Conservation (phyloP, 1,284 basidiomycete species). For the Malassezia pachydermatis region DNA sequence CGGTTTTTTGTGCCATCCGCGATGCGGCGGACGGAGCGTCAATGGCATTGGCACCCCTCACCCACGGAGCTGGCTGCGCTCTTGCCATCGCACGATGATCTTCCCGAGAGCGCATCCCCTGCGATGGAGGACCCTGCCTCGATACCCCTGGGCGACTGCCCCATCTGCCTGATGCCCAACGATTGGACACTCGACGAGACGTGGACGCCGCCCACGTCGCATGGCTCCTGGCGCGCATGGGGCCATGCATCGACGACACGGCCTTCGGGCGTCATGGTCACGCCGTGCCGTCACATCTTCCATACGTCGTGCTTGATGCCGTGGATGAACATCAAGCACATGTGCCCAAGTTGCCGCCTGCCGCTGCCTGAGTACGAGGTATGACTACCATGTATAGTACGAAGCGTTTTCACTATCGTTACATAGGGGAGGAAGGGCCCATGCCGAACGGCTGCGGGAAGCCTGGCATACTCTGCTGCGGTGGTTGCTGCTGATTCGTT, state of each 20-base stretch:
- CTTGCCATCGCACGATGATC: not conserved
- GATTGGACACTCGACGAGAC: conserved; percentile 8
- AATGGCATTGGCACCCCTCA: conserved; percentile 46
- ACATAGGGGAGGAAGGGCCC: conserved; percentile 5
- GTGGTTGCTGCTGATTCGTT: conserved; percentile 15
- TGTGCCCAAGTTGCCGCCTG: conserved; percentile 20
- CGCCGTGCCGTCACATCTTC: conserved; percentile 20
- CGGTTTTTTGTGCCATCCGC: conserved; percentile 13
- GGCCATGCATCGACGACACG: not conserved
- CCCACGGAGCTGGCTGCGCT: conserved; percentile 15
- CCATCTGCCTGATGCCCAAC: conserved; percentile 43
- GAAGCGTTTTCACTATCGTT: not conserved
- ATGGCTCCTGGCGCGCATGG: not conserved
- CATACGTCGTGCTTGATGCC: conserved; percentile 15
- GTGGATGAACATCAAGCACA: conserved; percentile 19
- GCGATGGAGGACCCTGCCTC: not conserved
- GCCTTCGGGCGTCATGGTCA: conserved; percentile 16
- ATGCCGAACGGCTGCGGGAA: conserved; percentile 10
- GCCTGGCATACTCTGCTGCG: not conserved
- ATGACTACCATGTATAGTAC: not conserved
- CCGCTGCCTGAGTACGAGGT: conserved; percentile 12
- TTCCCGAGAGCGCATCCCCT: conserved; percentile 11
- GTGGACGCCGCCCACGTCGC: not conserved
- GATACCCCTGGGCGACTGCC: conserved; percentile 30
- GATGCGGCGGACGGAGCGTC: not conserved